phyloP scores from a whole-genome alignment of 1,284 basidiomycete genomes.

The Cryptococcus sp. region DNA sequence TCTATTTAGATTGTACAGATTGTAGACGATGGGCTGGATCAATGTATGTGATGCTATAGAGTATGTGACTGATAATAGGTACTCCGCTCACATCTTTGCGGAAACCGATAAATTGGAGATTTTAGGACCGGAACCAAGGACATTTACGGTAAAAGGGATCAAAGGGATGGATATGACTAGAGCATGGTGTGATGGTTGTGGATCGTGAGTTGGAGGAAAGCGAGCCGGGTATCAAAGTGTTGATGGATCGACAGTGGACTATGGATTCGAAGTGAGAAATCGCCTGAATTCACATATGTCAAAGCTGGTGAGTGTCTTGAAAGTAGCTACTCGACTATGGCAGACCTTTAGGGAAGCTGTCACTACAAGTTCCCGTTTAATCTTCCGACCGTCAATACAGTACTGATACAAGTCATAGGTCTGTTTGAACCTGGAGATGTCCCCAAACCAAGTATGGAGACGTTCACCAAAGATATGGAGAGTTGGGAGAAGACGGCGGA shows the following conservation, averaged over 20 bases:
- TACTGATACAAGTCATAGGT: conserved; percentile 1
- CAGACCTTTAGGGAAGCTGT: neutral
- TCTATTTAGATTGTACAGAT: conserved; percentile 13
- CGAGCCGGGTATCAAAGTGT: too few relatives aligned
- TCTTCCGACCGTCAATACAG: neutral
- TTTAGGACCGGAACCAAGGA: conserved; percentile 12
- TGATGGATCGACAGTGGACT: neutral
- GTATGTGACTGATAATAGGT: conserved; percentile 3
- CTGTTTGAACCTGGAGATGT: conserved; percentile 15
- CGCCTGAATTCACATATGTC: conserved; percentile 3
- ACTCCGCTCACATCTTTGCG: conserved; percentile 13
- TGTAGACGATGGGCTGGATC: conserved; percentile 15
- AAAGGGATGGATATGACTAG: conserved; percentile 10
- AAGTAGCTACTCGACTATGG: neutral
- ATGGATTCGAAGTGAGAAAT: neutral
- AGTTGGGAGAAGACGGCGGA: conserved; percentile 11
- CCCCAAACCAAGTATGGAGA: conserved; percentile 13
- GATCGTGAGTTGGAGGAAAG: conserved; percentile 7
- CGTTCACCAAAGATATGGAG: conserved; percentile 20
- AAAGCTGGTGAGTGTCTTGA: conserved; percentile 11
- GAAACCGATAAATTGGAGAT: neutral
- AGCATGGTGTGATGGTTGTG: conserved; percentile 18
- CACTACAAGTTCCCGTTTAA: neutral
- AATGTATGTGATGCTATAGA: conserved; percentile 6
- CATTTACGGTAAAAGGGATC: conserved; percentile 9